Conservation (phyloP, 2,329 filamentous ascomycete species). For the Taxawa tesnikishii region DNA sequence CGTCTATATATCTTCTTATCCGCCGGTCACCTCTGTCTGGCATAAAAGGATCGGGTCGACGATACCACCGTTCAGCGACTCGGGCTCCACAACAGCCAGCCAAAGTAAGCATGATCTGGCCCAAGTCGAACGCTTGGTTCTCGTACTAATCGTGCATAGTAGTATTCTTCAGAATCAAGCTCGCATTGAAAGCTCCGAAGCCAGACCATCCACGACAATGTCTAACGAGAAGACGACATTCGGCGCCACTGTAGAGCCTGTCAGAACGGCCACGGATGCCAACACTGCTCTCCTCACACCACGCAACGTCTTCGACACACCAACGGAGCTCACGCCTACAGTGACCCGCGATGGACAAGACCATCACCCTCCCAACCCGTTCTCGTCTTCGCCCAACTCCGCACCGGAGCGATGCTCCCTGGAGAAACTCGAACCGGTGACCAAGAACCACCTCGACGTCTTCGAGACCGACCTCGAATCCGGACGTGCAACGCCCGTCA, state of each 20-base stretch:
- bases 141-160: too few species aligned
- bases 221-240: slow-evolving; percentile 23
- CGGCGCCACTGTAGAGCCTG: slow-evolving; percentile 27
- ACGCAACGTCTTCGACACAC: slow-evolving; percentile 14
- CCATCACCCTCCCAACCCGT: slow-evolving; percentile 28
- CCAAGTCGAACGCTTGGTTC: too few species aligned
- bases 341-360: slow-evolving; percentile 17
- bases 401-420: too few species aligned
- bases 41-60: too few species aligned
- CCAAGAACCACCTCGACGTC: slow-evolving; percentile 15
- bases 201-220: not conserved
- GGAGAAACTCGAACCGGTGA: slow-evolving; percentile 5
- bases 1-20: too few species aligned
- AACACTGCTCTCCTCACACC: slow-evolving; percentile 15
- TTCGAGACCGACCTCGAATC: slow-evolving; percentile 28
- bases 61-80: too few species aligned
- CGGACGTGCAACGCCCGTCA: slow-evolving; percentile 14
- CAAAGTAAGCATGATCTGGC: too few species aligned
- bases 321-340: slow-evolving; percentile 19
- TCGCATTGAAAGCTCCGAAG: too few species aligned
- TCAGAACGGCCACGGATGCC: slow-evolving; percentile 11
- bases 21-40: too few species aligned
- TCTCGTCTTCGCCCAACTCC: slow-evolving; percentile 29
- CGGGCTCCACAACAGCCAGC: too few species aligned
- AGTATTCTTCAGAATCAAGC: too few species aligned